Base-by-base conservation (phyloP, 2,329 filamentous ascomycete genomes). In the Pseudocercospora macadamiae region DNA sequence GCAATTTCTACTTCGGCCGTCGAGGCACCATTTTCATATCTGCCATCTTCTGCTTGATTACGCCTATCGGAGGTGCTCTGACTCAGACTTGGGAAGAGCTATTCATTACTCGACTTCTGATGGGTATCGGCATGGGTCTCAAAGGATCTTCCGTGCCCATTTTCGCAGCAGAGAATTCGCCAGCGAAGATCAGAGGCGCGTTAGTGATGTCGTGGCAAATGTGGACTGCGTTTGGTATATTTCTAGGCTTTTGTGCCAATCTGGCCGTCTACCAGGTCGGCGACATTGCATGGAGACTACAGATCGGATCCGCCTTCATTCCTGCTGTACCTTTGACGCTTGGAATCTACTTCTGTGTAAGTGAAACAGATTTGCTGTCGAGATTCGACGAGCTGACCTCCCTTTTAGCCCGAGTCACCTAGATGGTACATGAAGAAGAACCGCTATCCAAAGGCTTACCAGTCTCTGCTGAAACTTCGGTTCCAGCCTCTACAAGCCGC, bases 11-110 rank as follows among this genome's bases (percentile, higher is more conserved):
- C 59, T 87, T 91, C 62, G 89, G 89, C 12, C 84, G 89, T 48
- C 82, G 87, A 2, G 88, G 89, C 8, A 89, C 86, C 21, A 91
- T 93, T 62, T 93, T 91, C 73, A 76, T 90, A 57, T 86, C 89
- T 6, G 90, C 88, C 55, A 82, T 89, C 61, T 86, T 93, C 70
- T 89, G 87, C 0, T 79, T 81, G 6, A 52, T 79, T 1, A 78
- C 83, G n/a, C 83, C 81, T 61, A 81, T 86, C 66, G 83, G 82
- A 80, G 79, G 82, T 68, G 82, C 84, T 0, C 88, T 90, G 65
- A 84, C 86, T 56, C 83, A 86, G 60, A 83, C 82, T 87, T 93
- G 89, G 89, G 80, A 78, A 71, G 82, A 90, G 66, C 83, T 92
- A 64, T 80, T 93, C 55, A 78, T 84, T 42, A 86, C 84, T 53